Evolutionary conservation across 2,329 filamentous ascomycete species (phyloP).

Genomic region (Cordyceps farinosa): DNA sequence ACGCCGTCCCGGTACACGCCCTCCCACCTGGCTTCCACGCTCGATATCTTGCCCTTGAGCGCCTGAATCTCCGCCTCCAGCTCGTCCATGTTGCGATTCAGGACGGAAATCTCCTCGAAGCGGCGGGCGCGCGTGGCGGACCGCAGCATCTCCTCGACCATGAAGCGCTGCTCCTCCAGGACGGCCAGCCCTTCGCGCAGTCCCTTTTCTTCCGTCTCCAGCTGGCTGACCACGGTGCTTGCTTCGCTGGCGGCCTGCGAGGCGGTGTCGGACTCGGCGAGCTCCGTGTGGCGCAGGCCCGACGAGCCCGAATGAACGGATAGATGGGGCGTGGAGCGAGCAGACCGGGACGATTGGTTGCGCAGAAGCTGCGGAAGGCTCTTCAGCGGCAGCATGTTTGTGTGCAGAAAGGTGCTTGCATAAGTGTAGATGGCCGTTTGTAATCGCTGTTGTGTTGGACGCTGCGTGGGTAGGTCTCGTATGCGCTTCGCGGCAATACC

Average conservation of each 20-base stretch:
- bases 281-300: constrained; percentile 45
- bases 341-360: constrained; percentile 34
- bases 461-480: constrained; percentile 71
- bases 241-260: constrained; percentile 44
- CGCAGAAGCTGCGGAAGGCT: constrained; percentile 64
- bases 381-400: constrained; percentile 87
- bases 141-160: constrained; percentile 81
- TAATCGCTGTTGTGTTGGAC: constrained; percentile 66
- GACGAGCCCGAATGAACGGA: constrained; percentile 36
- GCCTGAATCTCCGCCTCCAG: constrained; percentile 72
- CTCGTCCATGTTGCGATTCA: constrained; percentile 79
- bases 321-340: constrained; percentile 31
- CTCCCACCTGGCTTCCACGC: constrained; percentile 60
- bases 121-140: constrained; percentile 71
- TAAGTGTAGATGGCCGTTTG: constrained; percentile 81
- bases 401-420: constrained; percentile 77
- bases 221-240: constrained; percentile 51
- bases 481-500: constrained; percentile 77
- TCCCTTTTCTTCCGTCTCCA: constrained; percentile 82
- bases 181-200: constrained; percentile 76
- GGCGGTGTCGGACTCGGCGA: constrained; percentile 44
- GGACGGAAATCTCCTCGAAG: constrained; percentile 80
- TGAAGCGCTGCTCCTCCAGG: constrained; percentile 85
- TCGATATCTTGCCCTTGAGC: constrained; percentile 60
- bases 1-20: constrained; percentile 43